Percentiles rank a stretch among this genome's conserved stretches.
These are phyloP conservation scores for Rutstroemia sp. DNA, from an alignment of 2,329 filamentous ascomycete species.

Conservation along the genomic window DNA sequence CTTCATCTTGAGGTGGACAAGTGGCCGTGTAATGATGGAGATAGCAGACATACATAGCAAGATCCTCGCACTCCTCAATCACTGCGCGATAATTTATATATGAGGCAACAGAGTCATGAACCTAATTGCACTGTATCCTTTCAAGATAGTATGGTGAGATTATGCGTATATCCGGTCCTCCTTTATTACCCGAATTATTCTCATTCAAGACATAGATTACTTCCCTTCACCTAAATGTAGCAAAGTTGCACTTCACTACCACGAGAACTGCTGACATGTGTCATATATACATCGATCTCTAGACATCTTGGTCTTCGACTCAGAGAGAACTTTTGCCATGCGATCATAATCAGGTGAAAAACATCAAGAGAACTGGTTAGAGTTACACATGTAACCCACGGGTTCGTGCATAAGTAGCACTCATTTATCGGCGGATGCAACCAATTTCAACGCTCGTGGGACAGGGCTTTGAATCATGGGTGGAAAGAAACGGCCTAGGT, in stretches of 20 bases:
- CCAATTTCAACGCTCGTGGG: constrained; percentile 1
- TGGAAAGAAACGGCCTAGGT: not conserved
- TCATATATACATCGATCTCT: not conserved
- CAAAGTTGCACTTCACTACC: not conserved
- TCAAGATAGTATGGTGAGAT: too few species aligned
- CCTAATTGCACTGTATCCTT: too few species aligned
- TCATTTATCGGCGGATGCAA: constrained; percentile 11
- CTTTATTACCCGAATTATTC: not conserved
- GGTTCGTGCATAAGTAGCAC: constrained; percentile 3
- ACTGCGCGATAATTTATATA: too few species aligned
- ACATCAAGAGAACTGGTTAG: not conserved
- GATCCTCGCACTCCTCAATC: not conserved
- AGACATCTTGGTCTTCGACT: not conserved
- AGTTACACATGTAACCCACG: constrained; percentile 10
- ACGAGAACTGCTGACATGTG: constrained; percentile 9
- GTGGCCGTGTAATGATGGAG: not conserved
- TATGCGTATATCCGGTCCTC: not conserved
- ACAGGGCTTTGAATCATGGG: not conserved
- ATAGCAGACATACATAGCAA: not conserved
- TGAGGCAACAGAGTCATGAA: too few species aligned
- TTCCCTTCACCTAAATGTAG: not conserved
- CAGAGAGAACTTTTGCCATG: not conserved
- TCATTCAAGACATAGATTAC: not conserved
- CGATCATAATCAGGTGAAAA: constrained; percentile 7
- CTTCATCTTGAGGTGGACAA: not conserved